phyloP scores from a whole-genome alignment of 2,329 filamentous ascomycete genomes.

The Hyphodiscus sp. region DNA sequence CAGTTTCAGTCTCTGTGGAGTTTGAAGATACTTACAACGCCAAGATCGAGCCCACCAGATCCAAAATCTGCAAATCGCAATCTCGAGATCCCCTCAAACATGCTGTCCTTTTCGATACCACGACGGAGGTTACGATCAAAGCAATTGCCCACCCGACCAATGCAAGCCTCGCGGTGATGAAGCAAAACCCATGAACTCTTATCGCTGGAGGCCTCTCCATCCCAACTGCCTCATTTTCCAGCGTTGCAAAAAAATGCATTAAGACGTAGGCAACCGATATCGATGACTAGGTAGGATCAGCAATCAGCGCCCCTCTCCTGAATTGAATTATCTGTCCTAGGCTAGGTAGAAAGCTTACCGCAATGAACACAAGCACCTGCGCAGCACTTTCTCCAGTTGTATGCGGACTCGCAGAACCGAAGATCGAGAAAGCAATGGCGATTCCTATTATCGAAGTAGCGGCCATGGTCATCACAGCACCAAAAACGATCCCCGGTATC shows the following conservation, averaged over 20 bases:
- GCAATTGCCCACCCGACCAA: constrained; percentile 19
- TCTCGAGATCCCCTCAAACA: constrained; percentile 7
- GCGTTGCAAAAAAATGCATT: constrained; percentile 15
- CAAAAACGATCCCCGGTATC: constrained; percentile 14
- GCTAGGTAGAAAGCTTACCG: constrained; percentile 14
- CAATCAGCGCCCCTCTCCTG: neutral
- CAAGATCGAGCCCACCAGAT: constrained; percentile 15
- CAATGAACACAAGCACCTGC: constrained; percentile 14
- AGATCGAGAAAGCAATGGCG: constrained; percentile 9
- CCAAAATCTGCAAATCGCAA: constrained; percentile 16
- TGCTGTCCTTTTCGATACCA: constrained; percentile 12
- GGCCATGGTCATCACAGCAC: constrained; percentile 8
- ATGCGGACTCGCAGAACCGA: constrained; percentile 2
- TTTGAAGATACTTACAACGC: constrained; percentile 14
- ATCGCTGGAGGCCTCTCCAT: constrained; percentile 14
- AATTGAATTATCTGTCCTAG: neutral
- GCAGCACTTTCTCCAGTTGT: constrained; percentile 11
- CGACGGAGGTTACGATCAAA: constrained; percentile 15
- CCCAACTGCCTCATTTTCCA: constrained; percentile 17
- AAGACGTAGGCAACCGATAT: constrained; percentile 19
- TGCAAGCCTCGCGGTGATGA: constrained; percentile 20
- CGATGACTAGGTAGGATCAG: constrained; percentile 9
- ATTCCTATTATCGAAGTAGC: constrained; percentile 9
- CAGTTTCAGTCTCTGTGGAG: neutral
- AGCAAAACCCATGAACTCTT: constrained; percentile 19